phyloP scores from a whole-genome alignment of 257 asterid genomes.

The Thymus quinquecostatus region DNA sequence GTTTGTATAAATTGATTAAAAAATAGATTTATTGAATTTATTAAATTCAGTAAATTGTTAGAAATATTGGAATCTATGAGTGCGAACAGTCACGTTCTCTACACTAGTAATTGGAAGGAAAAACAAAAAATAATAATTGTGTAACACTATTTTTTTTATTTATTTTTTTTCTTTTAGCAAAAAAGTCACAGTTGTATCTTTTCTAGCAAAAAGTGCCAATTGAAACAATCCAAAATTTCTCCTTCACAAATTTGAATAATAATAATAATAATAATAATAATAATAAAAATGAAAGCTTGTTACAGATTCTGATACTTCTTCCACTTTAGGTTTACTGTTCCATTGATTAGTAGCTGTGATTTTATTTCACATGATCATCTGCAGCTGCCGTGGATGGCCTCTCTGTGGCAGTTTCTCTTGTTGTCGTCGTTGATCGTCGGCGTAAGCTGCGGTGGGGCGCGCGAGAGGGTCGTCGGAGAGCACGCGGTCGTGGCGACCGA shows the following conservation, averaged over 20 bases:
- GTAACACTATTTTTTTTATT: too few species aligned
- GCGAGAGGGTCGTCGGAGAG: constrained; percentile 36
- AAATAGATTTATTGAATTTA: neutral
- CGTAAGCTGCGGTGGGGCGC: constrained; percentile 16
- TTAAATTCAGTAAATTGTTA: neutral
- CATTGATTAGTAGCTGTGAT: constrained; percentile 5
- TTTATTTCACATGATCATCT: neutral
- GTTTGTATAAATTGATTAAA: neutral
- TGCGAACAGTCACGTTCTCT: neutral
- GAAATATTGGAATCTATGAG: neutral
- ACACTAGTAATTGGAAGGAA: neutral
- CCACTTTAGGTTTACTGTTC: neutral
- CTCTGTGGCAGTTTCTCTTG: constrained; percentile 26
- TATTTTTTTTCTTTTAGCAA: too few species aligned
- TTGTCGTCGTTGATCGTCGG: constrained; percentile 14
- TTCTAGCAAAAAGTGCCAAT: neutral
- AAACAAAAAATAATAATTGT: neutral
- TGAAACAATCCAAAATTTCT: neutral
- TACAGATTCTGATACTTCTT: neutral
- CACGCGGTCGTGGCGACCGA: constrained; percentile 67
- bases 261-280: too few species aligned
- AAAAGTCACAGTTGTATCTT: neutral
- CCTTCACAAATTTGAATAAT: neutral
- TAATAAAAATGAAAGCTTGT: neutral
- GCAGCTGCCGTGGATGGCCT: constrained; percentile 36